Percentiles rank a stretch among this genome's conserved stretches.
phyloP scores from a whole-genome alignment of 345 rosid genomes.

The Eucalyptus victrix region DNA sequence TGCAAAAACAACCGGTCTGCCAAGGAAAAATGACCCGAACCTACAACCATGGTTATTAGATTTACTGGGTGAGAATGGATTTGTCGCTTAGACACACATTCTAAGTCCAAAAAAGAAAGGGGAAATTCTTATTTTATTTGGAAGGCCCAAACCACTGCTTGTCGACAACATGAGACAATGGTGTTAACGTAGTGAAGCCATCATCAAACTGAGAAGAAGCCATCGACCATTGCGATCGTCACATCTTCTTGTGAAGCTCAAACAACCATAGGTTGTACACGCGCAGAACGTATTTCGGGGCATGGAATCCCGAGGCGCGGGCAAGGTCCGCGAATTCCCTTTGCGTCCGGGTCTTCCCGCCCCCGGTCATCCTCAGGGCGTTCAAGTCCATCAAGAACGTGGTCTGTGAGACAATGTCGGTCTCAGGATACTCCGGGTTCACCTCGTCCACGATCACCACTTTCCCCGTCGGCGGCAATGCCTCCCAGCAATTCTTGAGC shows the following conservation, averaged over 20 bases:
- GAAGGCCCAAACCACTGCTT: neutral
- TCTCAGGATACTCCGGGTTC: neutral
- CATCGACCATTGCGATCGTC: neutral
- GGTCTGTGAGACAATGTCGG: neutral
- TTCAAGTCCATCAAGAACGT: neutral
- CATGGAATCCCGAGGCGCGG: neutral
- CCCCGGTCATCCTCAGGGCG: neutral
- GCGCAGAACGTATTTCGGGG: neutral
- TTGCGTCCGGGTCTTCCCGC: neutral
- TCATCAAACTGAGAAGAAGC: neutral
- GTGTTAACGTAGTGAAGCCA: neutral
- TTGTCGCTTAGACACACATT: neutral
- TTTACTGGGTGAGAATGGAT: neutral
- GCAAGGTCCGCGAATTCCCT: neutral
- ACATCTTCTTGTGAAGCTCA: neutral
- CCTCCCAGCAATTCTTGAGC: neutral
- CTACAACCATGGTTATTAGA: neutral
- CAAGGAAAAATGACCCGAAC: neutral
- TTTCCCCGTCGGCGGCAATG: neutral
- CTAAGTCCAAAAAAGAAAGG: neutral
- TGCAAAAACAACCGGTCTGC: neutral
- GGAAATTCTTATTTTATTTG: neutral
- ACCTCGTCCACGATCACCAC: neutral
- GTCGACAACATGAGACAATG: neutral
- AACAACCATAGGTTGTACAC: neutral